Evolutionary conservation across 2,329 filamentous ascomycete genomes (phyloP), one percentile per base, ranked within the genome.

Genomic region (Waltergamsia citrina): DNA sequence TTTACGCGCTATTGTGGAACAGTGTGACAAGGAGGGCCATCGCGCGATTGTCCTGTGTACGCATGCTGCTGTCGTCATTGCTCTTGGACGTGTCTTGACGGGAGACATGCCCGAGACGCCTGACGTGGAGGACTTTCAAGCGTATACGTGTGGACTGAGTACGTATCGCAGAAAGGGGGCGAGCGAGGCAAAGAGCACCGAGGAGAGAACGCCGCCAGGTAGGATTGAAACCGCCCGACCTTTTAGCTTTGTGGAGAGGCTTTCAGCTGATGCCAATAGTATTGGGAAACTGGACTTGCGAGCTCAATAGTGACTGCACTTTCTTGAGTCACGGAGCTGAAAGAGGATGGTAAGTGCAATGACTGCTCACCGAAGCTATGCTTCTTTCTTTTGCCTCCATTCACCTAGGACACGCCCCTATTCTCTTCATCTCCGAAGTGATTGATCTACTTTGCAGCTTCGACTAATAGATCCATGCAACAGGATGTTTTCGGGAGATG

Each of bases 51-150:
- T 95, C 26, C 68, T 98, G 25, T 94, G 85, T 59, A 82, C 85
- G 2, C 92, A 98, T 62, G 92, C 92, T 2, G 92, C 92, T 4
- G 77, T 81, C 9, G 73, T 96, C 48, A 95, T 98, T 52, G 81
- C 84, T 7, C 73, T 92, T 44, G 90, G 90, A 1, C 72, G 92
- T 26, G 78, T 77, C 1, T 63, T 98, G 46, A 95, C 88, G 3
- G 87, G 86, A 0, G 48, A 57, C 15, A 78, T 90, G 69, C 88
- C 88, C 0, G 69, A 75, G 1, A 75, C 81, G 51, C 66, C 77
- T 20, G 74, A 74, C 7, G 71, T 72, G 34, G 81, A 92, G 41
- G 88, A 95, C 55, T 95, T 94, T 53, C 66, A 71, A 38, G 85
- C 85, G 40, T 94, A 81, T 53, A 94, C 87, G 2, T 90, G 85